Percentiles rank a stretch among this genome's conserved stretches.
Conservation (phyloP, 345 rosid genomes). For the Cochlearia excelsa region DNA sequence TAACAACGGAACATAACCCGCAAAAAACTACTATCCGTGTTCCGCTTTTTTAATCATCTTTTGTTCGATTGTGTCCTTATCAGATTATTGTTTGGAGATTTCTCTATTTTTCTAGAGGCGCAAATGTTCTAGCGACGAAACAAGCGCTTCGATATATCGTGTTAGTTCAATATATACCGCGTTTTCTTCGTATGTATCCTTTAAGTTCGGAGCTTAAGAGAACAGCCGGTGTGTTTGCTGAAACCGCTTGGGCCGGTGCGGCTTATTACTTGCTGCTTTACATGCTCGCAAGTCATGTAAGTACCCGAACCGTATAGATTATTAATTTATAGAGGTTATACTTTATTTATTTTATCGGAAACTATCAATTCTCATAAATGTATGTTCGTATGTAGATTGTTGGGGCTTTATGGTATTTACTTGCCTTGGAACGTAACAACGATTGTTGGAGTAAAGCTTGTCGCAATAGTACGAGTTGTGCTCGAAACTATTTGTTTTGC, state of each 20-base stretch:
- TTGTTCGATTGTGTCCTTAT: background rate
- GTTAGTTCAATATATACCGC: slow-evolving; percentile 72
- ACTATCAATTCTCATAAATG: slow-evolving; percentile 2
- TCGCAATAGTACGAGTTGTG: slow-evolving; percentile 30
- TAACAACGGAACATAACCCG: background rate
- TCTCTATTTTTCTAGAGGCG: slow-evolving; percentile 63
- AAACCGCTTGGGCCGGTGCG: slow-evolving; percentile 99
- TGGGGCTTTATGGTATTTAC: slow-evolving; percentile 92
- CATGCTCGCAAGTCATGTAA: slow-evolving; percentile 99
- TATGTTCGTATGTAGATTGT: slow-evolving; percentile 54
- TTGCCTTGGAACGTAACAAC: slow-evolving; percentile 80
- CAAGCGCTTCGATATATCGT: slow-evolving; percentile 69
- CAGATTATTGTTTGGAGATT: slow-evolving; percentile 93
- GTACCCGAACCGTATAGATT: slow-evolving; percentile 25
- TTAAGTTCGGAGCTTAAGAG: slow-evolving; percentile 83
- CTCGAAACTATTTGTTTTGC: slow-evolving; percentile 59
- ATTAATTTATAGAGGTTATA: background rate
- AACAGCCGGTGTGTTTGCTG: slow-evolving; percentile 90
- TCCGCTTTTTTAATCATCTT: background rate
- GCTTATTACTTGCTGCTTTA: slow-evolving; percentile 82
- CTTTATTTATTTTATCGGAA: background rate
- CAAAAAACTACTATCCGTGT: background rate
- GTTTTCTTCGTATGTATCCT: slow-evolving; percentile 71
- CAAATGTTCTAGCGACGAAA: slow-evolving; percentile 72
- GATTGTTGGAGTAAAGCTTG: slow-evolving; percentile 76